Evolutionary conservation across 2,329 filamentous ascomycete species (phyloP), one percentile per base, ranked within the genome.

Genomic region (Colletotrichum musae): DNA sequence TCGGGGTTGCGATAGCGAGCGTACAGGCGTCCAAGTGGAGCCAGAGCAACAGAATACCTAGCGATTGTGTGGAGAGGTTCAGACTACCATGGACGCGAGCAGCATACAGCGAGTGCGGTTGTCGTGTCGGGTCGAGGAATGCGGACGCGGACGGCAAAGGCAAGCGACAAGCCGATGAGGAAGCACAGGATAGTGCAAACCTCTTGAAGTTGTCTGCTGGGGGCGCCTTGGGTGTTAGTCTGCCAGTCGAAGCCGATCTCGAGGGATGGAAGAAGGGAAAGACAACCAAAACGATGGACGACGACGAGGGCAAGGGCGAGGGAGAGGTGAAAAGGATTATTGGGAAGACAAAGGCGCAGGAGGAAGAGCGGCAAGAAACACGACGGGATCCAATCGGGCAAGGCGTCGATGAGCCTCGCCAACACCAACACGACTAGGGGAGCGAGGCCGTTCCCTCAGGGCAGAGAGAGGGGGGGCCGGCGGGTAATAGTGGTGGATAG

Each of bases 371-470:
- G 52, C 66, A 50, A 70, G 47, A 58, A 68, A 70, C 64, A 70
- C 9, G 48, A 39, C 26, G 41, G 32, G 59, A 32, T 41, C 68
- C 52, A 64, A 70, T 70, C 24, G 68, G 68, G 68, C 52, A 62
- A 68, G 43, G 68, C 64, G 68, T 48, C 58, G 64, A 70, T 48
- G 58, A 68, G 64, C 64, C 63, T 70, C 68, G 64, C 68, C 64
- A 68, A 41, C 57, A 48, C 57, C 64, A 68, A 41, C 57, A 48
- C 57, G 56, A 57, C 56, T 41, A 67, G 62, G 67, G 62, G 52
- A 66, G 57, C 32, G 43, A n/a, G 59, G 28, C 50, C 39, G 62
- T 57, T 67, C 60, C 56, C 39, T 50, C 50, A 66, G 54, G 48
- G 50, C 56, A 58, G 36, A 70, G 52, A 24, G 21, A 24, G 21